These are phyloP conservation scores for Phytopythium montanum DNA, from an alignment of 352 stramenopile species.

Conservation along the genomic window DNA sequence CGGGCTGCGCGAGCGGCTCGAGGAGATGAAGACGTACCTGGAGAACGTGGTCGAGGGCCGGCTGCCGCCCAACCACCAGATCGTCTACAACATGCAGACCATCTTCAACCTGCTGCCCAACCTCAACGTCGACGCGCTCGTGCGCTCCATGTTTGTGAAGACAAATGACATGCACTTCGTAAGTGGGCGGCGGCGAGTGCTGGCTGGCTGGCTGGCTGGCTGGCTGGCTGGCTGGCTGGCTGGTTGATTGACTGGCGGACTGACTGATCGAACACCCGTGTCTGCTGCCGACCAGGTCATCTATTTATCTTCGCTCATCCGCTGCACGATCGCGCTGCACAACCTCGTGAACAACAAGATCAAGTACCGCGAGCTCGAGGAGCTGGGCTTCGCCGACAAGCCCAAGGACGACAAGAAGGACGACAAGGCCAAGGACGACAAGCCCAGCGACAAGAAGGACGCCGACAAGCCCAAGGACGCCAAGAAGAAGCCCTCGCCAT, in stretches of 20 bases:
- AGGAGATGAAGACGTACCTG: constrained; percentile 98
- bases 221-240: too few relatives aligned
- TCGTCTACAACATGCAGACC: constrained; percentile 99
- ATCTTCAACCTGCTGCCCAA: constrained; percentile 99
- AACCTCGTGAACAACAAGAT: constrained; percentile 99
- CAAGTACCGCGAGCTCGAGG: constrained; percentile 91
- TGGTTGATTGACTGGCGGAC: not conserved
- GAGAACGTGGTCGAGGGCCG: constrained; percentile 88
- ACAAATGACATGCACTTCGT: constrained; percentile 99
- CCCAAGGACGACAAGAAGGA: constrained; percentile 64
- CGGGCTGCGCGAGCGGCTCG: constrained; percentile 92
- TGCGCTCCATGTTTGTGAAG: constrained; percentile 97
- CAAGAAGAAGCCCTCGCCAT: constrained; percentile 8
- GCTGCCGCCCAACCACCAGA: constrained; percentile 85
- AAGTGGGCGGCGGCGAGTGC: too few relatives aligned
- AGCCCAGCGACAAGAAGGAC: constrained; percentile 47
- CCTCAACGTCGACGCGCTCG: constrained; percentile 96
- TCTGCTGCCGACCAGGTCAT: constrained; percentile 88
- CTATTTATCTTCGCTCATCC: constrained; percentile 97
- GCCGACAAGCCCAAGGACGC: constrained; percentile 34
- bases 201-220: too few relatives aligned
- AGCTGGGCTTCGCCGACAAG: constrained; percentile 67
- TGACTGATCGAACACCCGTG: constrained; percentile 7
- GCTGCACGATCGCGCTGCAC: constrained; percentile 97
- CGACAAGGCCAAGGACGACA: constrained; percentile 38